Base-by-base conservation (phyloP, 1,284 basidiomycete species). In the Prillingera fragicola region DNA sequence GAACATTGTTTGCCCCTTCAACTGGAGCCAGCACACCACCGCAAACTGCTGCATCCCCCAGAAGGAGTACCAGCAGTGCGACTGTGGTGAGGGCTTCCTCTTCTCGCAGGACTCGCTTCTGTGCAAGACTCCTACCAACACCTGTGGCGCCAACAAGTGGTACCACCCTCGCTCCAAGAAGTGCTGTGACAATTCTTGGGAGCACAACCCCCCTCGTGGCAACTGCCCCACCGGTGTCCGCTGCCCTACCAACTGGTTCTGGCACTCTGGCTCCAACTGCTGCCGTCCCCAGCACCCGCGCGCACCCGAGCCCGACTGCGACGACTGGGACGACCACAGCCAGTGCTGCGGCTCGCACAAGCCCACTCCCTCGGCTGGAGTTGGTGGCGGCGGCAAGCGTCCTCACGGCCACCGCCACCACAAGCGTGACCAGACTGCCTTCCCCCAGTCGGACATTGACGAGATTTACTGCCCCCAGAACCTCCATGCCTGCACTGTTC, bases 201-300 rank as follows among this genome's bases (percentile, higher is more conserved):
- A 42, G 25, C 25, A 22, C 13, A 49, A 46, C 35, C 55, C 63
- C 14, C 50, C 59, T 14, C 40, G 43, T n/a, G 57, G 56, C 23
- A 36, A 50, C 18, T 66, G 63, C 41, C 66, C 67, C 10, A 41
- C 38, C 1, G 60, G 57, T 38, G 51, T 52, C 37, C 39, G 36
- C n/a, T 70, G 67, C 53, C 67, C 67, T 14, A 47, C 41, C 12
- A 62, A 50, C 25, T 70, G 68, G 68, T 66, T 61, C 56, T 70
- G 68, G 68, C 50, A 61, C 62, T 56, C 25, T 19, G 22, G 23
- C 22, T 15, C 17, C 33, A 14, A 36, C 27, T 17, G 27, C 32
- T 45, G 44, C 33, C 33, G 38, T 26, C 27, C 44, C 56, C 39
- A 7, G 18, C 14, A 17, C 5, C n/a, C 58, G n/a, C 45, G 55